Percentiles rank a stretch among this genome's conserved stretches.
Conservation (phyloP, 1,284 basidiomycete genomes). For the Taiwanofungus camphoratus region DNA sequence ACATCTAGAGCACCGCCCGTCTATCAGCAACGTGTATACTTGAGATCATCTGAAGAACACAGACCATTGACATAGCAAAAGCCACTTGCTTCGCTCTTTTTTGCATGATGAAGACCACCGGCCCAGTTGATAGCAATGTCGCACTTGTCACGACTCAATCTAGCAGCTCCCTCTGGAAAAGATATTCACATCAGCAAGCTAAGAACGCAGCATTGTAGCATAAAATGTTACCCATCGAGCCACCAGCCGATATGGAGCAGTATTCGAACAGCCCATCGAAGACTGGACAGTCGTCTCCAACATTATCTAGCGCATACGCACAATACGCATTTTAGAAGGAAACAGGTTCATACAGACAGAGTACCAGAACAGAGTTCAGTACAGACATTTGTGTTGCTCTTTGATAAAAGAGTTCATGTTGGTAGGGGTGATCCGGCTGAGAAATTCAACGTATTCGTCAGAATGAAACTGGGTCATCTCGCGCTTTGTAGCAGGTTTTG, state of each 20-base stretch:
- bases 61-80: conserved; percentile 98
- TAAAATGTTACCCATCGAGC: conserved; percentile 83
- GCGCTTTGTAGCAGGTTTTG: conserved; percentile 97
- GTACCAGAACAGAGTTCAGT: background rate
- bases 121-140: conserved; percentile 99
- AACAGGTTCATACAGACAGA: background rate
- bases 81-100: conserved; percentile 97
- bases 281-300: conserved; percentile 95
- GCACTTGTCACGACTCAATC: conserved; percentile 94
- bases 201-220: background rate
- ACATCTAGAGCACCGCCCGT: conserved; percentile 64
- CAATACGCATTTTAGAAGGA: conserved; percentile 1
- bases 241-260: conserved; percentile 97
- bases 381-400: conserved; percentile 93
- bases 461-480: conserved; percentile 97
- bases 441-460: conserved; percentile 91
- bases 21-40: too few relatives aligned
- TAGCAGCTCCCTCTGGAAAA: conserved; percentile 85
- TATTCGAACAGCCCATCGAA: conserved; percentile 99
- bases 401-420: conserved; percentile 86
- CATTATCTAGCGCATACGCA: conserved; percentile 56
- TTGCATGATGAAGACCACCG: conserved; percentile 95
- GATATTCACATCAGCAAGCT: background rate
- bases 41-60: too few relatives aligned
- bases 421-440: conserved; percentile 78